Conservation (phyloP, 306 rosid genomes). For the Acacia crassicarpa region DNA sequence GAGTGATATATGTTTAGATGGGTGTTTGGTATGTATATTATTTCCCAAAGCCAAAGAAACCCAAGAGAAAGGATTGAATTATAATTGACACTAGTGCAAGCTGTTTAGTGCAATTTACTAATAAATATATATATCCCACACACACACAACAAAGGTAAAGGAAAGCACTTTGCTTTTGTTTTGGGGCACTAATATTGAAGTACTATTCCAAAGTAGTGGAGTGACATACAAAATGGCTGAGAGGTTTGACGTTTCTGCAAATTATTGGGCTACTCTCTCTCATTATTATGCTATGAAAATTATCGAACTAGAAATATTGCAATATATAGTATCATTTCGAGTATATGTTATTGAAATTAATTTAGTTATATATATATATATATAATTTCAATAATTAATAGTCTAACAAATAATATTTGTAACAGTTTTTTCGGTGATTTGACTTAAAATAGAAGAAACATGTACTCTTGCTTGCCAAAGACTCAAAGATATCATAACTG, state of each 20-base stretch:
- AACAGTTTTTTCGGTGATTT: neutral
- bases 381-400: neutral
- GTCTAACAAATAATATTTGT: neutral
- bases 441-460: neutral
- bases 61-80: neutral
- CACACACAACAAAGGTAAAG: conserved; percentile 37
- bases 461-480: neutral
- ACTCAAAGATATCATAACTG: neutral
- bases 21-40: neutral
- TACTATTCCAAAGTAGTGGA: conserved; percentile 41
- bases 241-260: conserved; percentile 28
- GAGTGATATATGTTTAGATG: neutral
- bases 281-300: neutral
- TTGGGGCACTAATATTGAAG: conserved; percentile 44
- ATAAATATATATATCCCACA: conserved; percentile 13
- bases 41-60: neutral
- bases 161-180: conserved; percentile 55
- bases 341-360: neutral
- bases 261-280: conserved; percentile 33
- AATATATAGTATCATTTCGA: neutral
- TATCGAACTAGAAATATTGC: no score
- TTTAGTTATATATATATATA: neutral
- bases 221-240: neutral
- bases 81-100: conserved; percentile 25
- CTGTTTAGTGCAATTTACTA: neutral